phyloP scores from a whole-genome alignment of 139 green algal species.

The Bryopsis sp. region DNA sequence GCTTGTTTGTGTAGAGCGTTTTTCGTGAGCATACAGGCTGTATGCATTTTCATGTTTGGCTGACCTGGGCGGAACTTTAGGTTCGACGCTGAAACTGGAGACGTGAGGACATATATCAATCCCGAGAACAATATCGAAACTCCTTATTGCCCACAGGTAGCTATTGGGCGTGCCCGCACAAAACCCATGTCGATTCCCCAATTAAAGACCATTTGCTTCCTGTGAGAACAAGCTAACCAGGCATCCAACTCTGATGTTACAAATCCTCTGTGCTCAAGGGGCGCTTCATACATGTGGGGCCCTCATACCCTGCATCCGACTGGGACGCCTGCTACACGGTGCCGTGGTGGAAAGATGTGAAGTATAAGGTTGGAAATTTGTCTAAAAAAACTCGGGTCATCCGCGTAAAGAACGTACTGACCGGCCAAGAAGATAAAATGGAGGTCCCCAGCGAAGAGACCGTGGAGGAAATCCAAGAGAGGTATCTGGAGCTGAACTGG shows the following conservation, averaged over 20 bases:
- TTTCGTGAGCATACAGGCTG: too few species aligned
- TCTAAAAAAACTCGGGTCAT: constrained; percentile 38
- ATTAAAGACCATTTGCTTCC: too few species aligned
- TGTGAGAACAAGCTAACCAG: not conserved
- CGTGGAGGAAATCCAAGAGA: constrained; percentile 55
- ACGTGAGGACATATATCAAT: not conserved
- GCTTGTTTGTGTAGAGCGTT: not conserved
- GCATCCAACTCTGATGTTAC: not conserved
- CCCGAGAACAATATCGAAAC: not conserved
- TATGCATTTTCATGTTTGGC: too few species aligned
- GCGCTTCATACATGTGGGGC: not conserved
- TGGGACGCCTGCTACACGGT: not conserved
- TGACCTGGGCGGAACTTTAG: not conserved
- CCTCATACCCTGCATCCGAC: not conserved
- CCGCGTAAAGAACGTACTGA: constrained; percentile 78
- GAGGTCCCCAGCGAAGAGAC: constrained; percentile 67
- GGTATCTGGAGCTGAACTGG: constrained; percentile 61
- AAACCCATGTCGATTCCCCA: too few species aligned
- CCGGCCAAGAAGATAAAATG: constrained; percentile 58
- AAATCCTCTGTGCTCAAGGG: not conserved
- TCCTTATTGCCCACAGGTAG: not conserved
- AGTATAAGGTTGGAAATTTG: constrained; percentile 28
- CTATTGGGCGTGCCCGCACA: too few species aligned
- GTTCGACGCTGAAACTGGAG: not conserved
- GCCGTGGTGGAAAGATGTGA: constrained; percentile 3